Conservation (phyloP, 169 alveolate genomes). For the Eimeria sp. region DNA sequence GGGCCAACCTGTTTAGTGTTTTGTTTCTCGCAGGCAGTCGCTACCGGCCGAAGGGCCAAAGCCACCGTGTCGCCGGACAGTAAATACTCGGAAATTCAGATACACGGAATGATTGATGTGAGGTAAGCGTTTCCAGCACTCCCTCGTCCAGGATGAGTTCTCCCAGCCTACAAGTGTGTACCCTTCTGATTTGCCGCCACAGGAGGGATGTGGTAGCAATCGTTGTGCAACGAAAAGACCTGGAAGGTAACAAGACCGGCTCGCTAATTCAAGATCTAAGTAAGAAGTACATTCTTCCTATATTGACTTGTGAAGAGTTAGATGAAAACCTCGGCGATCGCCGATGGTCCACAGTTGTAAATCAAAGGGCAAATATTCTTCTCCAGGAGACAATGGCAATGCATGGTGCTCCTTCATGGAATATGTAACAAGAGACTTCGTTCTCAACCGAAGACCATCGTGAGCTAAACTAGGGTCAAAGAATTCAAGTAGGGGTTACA, state of each 20-base stretch:
- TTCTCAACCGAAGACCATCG: background rate
- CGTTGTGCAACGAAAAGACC: slow-evolving; percentile 53
- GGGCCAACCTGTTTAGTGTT: background rate
- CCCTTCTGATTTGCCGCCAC: background rate
- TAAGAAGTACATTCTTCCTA: slow-evolving; percentile 58
- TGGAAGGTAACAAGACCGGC: background rate
- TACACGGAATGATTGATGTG: slow-evolving; percentile 68
- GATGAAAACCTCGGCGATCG: slow-evolving; percentile 72
- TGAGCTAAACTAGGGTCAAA: background rate
- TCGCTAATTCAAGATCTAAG: slow-evolving; percentile 25
- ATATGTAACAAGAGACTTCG: background rate
- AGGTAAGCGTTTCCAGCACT: slow-evolving; percentile 9
- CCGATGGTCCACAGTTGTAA: slow-evolving; percentile 76
- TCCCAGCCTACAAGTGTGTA: background rate
- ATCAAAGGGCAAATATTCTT: slow-evolving; percentile 66
- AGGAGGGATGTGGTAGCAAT: slow-evolving; percentile 73
- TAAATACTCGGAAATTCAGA: slow-evolving; percentile 63
- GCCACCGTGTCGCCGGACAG: slow-evolving; percentile 60
- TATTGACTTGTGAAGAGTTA: slow-evolving; percentile 79
- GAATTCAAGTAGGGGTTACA: background rate
- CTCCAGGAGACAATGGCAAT: slow-evolving; percentile 73
- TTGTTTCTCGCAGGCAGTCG: slow-evolving; percentile 45
- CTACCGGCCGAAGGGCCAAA: slow-evolving; percentile 63
- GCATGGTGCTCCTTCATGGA: slow-evolving; percentile 15
- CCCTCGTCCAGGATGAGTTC: background rate